Conservation (phyloP, 2,329 filamentous ascomycete species). For the Nothophoma quercina region DNA sequence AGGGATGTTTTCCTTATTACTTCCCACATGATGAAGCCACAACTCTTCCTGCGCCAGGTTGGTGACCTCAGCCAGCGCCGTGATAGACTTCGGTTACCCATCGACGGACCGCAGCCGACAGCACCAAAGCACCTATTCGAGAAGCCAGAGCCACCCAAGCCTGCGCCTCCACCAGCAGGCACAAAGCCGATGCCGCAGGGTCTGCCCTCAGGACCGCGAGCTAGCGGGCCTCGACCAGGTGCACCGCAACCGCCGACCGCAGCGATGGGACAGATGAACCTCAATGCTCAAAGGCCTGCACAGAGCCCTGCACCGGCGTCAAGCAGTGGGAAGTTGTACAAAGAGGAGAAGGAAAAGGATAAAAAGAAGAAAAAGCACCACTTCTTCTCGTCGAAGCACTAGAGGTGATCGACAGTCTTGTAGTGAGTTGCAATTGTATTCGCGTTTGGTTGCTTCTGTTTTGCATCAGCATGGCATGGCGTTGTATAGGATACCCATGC, state of each 20-base stretch:
- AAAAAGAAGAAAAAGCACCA: slow-evolving; percentile 66
- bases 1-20: slow-evolving; percentile 89
- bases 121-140: slow-evolving; percentile 89
- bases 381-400: slow-evolving; percentile 56
- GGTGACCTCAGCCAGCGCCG: slow-evolving; percentile 79
- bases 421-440: not conserved
- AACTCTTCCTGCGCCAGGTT: slow-evolving; percentile 82
- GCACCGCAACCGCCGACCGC: slow-evolving; percentile 45
- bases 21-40: slow-evolving; percentile 90
- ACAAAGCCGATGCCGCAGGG: slow-evolving; percentile 45
- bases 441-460: not conserved
- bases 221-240: slow-evolving; percentile 19
- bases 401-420: slow-evolving; percentile 9
- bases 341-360: slow-evolving; percentile 39
- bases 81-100: slow-evolving; percentile 78
- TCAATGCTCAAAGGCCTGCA: slow-evolving; percentile 35
- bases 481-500: slow-evolving; percentile 12
- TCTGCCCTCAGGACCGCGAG: slow-evolving; percentile 40
- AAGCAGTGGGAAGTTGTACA: slow-evolving; percentile 28
- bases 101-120: slow-evolving; percentile 79
- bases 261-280: slow-evolving; percentile 42
- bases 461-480: slow-evolving; percentile 19
- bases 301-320: slow-evolving; percentile 24
- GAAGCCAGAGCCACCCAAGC: slow-evolving; percentile 65
- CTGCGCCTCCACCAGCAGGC: slow-evolving; percentile 60